Percentiles rank a stretch among this genome's conserved stretches.
These are phyloP conservation scores for Hypoxylon sp. DNA, from an alignment of 2,329 filamentous ascomycete genomes.

Conservation along the genomic window DNA sequence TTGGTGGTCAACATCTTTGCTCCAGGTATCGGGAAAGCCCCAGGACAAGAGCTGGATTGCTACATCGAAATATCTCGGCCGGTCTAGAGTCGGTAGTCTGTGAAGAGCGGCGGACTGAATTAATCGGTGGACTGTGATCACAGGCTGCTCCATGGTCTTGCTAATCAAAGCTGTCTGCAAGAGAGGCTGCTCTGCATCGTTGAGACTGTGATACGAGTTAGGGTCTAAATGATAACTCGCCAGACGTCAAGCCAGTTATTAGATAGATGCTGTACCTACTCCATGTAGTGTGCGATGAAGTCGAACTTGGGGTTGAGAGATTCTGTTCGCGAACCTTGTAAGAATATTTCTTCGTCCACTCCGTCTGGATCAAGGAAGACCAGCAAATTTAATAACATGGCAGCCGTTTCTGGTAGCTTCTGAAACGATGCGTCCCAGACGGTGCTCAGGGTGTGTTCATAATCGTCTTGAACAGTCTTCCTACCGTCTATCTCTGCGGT, in stretches of 20 bases:
- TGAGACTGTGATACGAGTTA: slow-evolving; percentile 25
- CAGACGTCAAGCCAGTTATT: not conserved
- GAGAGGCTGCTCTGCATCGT: slow-evolving; percentile 33
- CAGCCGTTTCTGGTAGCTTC: slow-evolving; percentile 34
- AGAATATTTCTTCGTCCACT: slow-evolving; percentile 37
- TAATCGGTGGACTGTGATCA: slow-evolving; percentile 38
- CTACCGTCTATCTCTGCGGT: slow-evolving; percentile 41
- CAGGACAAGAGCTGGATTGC: slow-evolving; percentile 36
- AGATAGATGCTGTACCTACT: slow-evolving; percentile 32
- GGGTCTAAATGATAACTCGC: not conserved
- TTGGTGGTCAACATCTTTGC: slow-evolving; percentile 40
- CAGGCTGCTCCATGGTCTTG: slow-evolving; percentile 22
- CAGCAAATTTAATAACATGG: slow-evolving; percentile 38
- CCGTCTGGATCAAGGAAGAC: slow-evolving; percentile 41
- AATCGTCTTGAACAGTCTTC: slow-evolving; percentile 32
- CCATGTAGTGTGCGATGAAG: slow-evolving; percentile 42
- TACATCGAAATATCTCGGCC: slow-evolving; percentile 34
- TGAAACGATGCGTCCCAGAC: slow-evolving; percentile 44
- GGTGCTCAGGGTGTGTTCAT: slow-evolving; percentile 43
- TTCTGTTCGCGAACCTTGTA: slow-evolving; percentile 20
- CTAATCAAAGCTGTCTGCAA: slow-evolving; percentile 36
- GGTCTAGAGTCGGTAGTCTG: slow-evolving; percentile 18
- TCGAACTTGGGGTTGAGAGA: slow-evolving; percentile 27
- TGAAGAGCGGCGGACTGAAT: slow-evolving; percentile 35
- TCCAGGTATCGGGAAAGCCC: slow-evolving; percentile 42